A percentile compares a stretch with the other conserved stretches of the same genome.
Evolutionary conservation across 306 rosid species (phyloP).

Genomic region (Canavalia ensiformis): DNA sequence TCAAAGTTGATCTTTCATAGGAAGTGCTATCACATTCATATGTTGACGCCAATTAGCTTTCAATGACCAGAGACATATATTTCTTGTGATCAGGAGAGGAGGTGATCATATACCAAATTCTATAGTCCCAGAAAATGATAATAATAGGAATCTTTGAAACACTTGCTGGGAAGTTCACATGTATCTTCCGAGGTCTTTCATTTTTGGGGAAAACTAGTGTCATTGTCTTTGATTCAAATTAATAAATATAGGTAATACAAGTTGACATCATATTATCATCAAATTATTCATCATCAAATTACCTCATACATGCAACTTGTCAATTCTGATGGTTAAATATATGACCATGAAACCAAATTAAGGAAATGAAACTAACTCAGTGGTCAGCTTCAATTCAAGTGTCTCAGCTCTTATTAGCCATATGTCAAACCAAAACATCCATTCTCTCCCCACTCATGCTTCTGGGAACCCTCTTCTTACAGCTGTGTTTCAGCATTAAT

Average conservation of each 20-base stretch:
- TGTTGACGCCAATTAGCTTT: constrained; percentile 24
- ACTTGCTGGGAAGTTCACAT: constrained; percentile 42
- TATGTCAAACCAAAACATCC: constrained; percentile 13
- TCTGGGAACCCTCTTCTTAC: constrained; percentile 24
- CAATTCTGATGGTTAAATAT: background rate
- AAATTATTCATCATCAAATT: background rate
- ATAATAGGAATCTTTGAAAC: background rate
- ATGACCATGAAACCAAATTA: background rate
- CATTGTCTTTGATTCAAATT: background rate
- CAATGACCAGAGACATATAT: background rate
- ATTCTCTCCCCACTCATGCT: background rate
- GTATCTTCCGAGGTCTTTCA: constrained; percentile 46
- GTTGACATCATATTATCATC: constrained; percentile 8
- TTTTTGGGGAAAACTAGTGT: background rate
- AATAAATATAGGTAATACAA: background rate
- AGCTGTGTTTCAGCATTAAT: background rate
- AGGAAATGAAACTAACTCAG: background rate
- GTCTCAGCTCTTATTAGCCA: constrained; percentile 6
- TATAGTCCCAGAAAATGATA: background rate
- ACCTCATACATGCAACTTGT: constrained; percentile 7
- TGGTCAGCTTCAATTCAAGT: background rate
- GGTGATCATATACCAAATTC: background rate
- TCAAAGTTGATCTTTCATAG: background rate
- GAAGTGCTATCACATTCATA: background rate
- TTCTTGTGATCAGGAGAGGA: background rate